Evolutionary conservation across 1,139 yeast genomes (phyloP).

Genomic region (Lodderomyces margitis): DNA sequence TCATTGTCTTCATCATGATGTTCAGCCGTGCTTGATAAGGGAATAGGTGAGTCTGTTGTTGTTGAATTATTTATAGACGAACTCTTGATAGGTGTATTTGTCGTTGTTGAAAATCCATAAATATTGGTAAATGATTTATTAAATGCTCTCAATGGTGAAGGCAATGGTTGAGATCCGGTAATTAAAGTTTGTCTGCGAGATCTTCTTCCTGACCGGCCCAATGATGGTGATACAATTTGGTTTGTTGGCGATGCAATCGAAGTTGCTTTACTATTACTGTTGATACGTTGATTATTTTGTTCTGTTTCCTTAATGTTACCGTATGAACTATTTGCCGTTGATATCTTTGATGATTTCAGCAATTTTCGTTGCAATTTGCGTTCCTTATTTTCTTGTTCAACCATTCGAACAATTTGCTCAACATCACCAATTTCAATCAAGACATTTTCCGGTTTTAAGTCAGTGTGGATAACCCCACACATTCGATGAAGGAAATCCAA

Average conservation of each 20-base stretch:
- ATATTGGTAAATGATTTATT: conserved; percentile 39
- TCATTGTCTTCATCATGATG: conserved; percentile 9
- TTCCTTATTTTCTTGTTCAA: conserved; percentile 54
- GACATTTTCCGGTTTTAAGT: conserved; percentile 88
- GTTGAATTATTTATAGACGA: conserved; percentile 9
- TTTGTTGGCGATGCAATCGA: conserved; percentile 18
- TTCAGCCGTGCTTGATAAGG: conserved; percentile 9
- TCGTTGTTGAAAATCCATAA: conserved; percentile 39
- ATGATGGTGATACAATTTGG: conserved; percentile 31
- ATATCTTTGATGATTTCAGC: conserved; percentile 26
- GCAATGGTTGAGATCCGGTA: conserved; percentile 84
- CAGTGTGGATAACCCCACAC: conserved; percentile 92
- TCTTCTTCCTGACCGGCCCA: conserved; percentile 50
- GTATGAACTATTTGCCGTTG: conserved; percentile 19
- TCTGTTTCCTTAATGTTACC: conserved; percentile 4
- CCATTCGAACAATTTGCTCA: conserved; percentile 59
- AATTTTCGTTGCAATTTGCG: conserved; percentile 39
- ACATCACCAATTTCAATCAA: conserved; percentile 77
- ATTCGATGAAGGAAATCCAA: conserved; percentile 78
- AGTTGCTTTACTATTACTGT: conserved; percentile 1
- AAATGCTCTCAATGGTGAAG: conserved; percentile 64
- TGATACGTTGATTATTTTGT: not conserved
- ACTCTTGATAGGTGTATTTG: conserved; percentile 41
- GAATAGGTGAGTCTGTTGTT: conserved; percentile 1
- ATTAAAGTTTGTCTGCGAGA: conserved; percentile 68